A percentile compares a stretch with the other conserved stretches of the same genome.
Evolutionary conservation across 139 green algal genomes (phyloP).

Genomic region (Closterium sp.): DNA sequence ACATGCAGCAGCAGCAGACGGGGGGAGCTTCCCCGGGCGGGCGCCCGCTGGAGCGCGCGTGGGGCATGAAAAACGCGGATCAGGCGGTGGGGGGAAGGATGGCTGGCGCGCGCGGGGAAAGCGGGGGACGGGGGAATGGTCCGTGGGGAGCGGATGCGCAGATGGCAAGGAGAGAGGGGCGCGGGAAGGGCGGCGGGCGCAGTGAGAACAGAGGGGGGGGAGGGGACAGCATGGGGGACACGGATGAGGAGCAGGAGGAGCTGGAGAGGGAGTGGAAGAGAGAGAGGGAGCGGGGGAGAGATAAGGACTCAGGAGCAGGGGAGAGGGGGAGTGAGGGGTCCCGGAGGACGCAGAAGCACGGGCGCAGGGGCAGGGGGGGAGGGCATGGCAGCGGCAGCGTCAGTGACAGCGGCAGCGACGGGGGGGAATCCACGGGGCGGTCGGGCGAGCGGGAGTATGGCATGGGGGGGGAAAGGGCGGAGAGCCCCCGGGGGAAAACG

Average conservation of each 20-base stretch:
- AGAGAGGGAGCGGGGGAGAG: not conserved
- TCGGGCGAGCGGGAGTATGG: not conserved
- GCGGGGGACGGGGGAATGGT: not conserved
- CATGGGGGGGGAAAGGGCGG: not conserved
- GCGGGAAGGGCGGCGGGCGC: not conserved
- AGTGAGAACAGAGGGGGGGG: not conserved
- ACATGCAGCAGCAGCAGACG: not conserved
- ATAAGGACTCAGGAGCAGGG: not conserved
- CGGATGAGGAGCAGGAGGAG: not conserved
- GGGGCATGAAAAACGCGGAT: not conserved
- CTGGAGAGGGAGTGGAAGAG: not conserved
- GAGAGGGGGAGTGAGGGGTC: not conserved
- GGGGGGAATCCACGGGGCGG: not conserved
- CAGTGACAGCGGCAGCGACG: not conserved
- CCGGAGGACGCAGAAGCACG: not conserved
- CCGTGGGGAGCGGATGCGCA: not conserved
- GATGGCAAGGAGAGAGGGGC: not conserved
- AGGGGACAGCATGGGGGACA: not conserved
- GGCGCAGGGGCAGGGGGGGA: not conserved
- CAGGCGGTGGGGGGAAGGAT: not conserved
- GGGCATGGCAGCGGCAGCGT: not conserved
- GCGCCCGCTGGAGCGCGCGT: not conserved
- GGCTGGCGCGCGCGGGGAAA: not conserved
- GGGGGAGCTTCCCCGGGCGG: not conserved
- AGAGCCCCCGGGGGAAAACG: not conserved